Evolutionary conservation across 2,329 filamentous ascomycete genomes (phyloP), one percentile per base, ranked within the genome.

Genomic region (Stachybotrys echinatus): DNA sequence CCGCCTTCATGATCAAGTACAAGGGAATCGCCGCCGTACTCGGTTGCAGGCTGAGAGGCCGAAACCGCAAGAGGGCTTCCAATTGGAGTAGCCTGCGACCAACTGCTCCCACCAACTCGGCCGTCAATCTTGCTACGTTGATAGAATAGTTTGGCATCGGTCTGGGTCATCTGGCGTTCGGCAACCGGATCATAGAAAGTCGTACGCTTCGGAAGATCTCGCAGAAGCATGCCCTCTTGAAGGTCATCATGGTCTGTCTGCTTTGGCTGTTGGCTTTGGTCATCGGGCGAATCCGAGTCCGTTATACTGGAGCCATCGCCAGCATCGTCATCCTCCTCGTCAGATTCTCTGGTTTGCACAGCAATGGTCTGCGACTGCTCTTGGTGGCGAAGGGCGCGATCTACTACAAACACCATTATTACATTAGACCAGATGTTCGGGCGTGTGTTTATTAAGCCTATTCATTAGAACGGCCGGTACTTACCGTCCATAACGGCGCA

Each of bases 141-240:
- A 68, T 96, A 99, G 73, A 97, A 95, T 54, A 96, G 80, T 69
- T 96, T 97, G 52, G 92, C 89, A 66, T 99, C 94, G 22, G 89
- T 86, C 67, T 96, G 91, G 62, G 87, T 95, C 84, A 96, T 88
- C 63, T 92, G 89, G 61, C 94, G 95, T 70, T 99, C 94, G 48
- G 89, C 88, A 48, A 92, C 87, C 62, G 92, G 90, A 68, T 96
- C 92, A 71, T 95, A 96, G 65, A 91, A 95, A 19, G 92, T 89
- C 8, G 91, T 96, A 65, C 85, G 86, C 53, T 77, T 77, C 31
- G 81, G 81, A 48, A 81, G 64, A 61, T 86, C 83, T 53, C 83
- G 74, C 20, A 74, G 73, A 10, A 86, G 72, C 75, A 85, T 81
- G 49, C 81, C 81, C 23, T 80, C 77, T 49, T 75, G 65, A 34